Evolutionary conservation across 2,329 filamentous ascomycete species (phyloP).

Genomic region (Rhynchosporium graminicola): DNA sequence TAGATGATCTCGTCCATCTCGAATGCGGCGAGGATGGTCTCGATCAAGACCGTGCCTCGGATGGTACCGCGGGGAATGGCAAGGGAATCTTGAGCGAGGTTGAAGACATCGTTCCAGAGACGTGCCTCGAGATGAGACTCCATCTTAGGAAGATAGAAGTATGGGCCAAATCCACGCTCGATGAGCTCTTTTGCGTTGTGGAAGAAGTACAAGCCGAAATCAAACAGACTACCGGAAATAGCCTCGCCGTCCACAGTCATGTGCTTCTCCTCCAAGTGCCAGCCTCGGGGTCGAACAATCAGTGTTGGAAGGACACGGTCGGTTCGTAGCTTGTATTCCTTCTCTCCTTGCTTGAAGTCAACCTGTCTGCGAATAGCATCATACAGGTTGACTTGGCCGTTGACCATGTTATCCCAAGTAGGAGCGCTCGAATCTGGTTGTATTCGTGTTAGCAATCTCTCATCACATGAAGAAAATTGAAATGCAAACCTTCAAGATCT

Average conservation of each 20-base stretch:
- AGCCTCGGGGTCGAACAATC: conserved; percentile 91
- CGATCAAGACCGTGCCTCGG: conserved; percentile 91
- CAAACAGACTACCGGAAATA: conserved; percentile 89
- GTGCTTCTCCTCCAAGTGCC: conserved; percentile 99
- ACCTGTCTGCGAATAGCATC: conserved; percentile 92
- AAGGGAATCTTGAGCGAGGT: conserved; percentile 90
- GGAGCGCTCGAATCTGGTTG: conserved; percentile 83
- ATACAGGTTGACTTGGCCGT: conserved; percentile 95
- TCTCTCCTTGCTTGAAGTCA: conserved; percentile 92
- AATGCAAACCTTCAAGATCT: conserved; percentile 82
- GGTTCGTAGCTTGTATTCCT: conserved; percentile 96
- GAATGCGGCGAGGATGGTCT: conserved; percentile 96
- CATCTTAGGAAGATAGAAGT: conserved; percentile 99
- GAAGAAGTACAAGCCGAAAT: conserved; percentile 99
- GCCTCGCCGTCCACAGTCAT: conserved; percentile 93
- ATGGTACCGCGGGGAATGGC: conserved; percentile 89
- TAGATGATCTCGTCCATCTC: conserved; percentile 99
- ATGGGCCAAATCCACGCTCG: conserved; percentile 81
- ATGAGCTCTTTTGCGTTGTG: conserved; percentile 92
- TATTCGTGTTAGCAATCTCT: conserved; percentile 16
- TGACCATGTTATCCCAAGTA: conserved; percentile 99
- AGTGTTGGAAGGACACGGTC: conserved; percentile 86
- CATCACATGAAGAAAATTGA: background rate
- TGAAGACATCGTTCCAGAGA: conserved; percentile 98
- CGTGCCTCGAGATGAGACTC: conserved; percentile 96